Conservation (phyloP, 2,329 filamentous ascomycete species). For the Exophiala aquamarina region DNA sequence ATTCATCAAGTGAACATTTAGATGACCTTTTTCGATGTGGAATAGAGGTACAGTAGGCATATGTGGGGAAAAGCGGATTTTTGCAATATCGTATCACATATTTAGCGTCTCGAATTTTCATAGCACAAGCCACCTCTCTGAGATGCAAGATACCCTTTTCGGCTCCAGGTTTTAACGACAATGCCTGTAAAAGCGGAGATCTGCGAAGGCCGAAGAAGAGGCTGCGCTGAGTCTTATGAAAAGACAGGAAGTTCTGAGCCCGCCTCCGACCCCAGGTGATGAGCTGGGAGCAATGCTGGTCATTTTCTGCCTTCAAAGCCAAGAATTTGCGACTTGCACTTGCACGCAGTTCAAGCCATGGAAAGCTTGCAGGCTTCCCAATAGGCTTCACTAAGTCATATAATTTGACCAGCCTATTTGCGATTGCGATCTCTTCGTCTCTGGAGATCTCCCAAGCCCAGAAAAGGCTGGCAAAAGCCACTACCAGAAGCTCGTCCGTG, state of each 20-base stretch:
- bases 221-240: no score
- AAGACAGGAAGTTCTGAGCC: not conserved
- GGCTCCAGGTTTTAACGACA: no score
- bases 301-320: not conserved
- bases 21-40: no score
- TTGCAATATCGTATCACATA: constrained; percentile 2
- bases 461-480: constrained; percentile 4
- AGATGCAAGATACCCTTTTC: not conserved
- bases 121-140: not conserved
- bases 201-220: no score
- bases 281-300: not conserved
- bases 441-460: constrained; percentile 2
- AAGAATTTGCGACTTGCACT: not conserved
- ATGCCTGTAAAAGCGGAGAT: no score
- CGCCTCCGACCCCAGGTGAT: not conserved
- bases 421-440: not conserved
- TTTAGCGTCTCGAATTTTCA: not conserved
- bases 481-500: constrained; percentile 15
- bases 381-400: not conserved
- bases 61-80: no score
- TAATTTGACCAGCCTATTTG: not conserved
- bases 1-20: no score
- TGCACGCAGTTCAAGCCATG: no score
- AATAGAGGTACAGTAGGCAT: no score
- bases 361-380: no score